A percentile compares a stretch with the other conserved stretches of the same genome.
These are phyloP conservation scores for Brassica carinata DNA, from an alignment of 345 rosid species.

Conservation along the genomic window DNA sequence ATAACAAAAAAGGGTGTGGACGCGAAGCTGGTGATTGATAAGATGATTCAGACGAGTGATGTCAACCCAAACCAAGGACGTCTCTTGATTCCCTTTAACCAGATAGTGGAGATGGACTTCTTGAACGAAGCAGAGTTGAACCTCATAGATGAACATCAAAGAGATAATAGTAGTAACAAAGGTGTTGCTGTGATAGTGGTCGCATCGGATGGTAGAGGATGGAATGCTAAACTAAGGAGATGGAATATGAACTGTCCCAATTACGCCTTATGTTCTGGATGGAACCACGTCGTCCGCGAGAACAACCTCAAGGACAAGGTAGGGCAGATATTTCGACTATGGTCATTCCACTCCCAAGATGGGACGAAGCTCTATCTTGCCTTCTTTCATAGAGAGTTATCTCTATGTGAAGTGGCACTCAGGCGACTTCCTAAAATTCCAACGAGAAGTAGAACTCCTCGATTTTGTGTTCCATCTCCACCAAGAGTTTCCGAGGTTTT, in stretches of 20 bases:
- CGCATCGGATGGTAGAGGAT: neutral
- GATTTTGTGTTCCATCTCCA: neutral
- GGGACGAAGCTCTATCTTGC: conserved; percentile 18
- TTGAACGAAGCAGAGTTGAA: neutral
- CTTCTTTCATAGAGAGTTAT: neutral
- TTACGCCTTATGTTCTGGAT: neutral
- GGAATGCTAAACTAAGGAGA: conserved; percentile 13
- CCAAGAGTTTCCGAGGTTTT: neutral
- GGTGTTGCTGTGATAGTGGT: conserved; percentile 24
- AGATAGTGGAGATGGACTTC: neutral
- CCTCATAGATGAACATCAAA: neutral
- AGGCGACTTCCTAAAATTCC: neutral
- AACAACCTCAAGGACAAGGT: neutral
- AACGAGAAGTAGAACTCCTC: neutral
- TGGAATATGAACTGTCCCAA: conserved; percentile 10
- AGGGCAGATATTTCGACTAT: neutral
- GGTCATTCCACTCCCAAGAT: conserved; percentile 19
- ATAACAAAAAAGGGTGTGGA: neutral
- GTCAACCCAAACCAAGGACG: neutral
- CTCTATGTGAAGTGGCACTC: neutral
- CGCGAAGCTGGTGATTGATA: neutral
- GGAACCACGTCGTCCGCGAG: neutral
- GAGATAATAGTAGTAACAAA: neutral
- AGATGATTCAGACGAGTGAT: neutral
- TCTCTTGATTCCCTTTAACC: conserved; percentile 10